Evolutionary conservation across 2,329 filamentous ascomycete species (phyloP).

Genomic region (Colletotrichum salicis): DNA sequence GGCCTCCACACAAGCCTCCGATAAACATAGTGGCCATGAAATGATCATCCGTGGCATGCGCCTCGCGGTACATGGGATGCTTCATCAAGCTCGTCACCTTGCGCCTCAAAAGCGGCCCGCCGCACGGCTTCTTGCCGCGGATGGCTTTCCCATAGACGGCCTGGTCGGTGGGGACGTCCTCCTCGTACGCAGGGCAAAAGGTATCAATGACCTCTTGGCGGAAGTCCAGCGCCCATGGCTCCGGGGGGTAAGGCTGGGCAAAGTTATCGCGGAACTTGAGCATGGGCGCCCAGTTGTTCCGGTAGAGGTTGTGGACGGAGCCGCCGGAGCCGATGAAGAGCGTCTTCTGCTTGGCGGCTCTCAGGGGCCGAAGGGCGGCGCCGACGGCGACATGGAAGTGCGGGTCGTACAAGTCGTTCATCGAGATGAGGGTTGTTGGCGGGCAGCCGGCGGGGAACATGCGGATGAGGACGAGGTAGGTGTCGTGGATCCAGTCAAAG

Average conservation of each 20-base stretch:
- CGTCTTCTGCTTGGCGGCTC: slow-evolving; percentile 52
- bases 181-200: slow-evolving; percentile 39
- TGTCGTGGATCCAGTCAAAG: slow-evolving; percentile 81
- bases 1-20: slow-evolving; percentile 63
- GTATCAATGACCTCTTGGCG: slow-evolving; percentile 63
- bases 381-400: slow-evolving; percentile 64
- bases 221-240: slow-evolving; percentile 71
- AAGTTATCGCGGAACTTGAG: slow-evolving; percentile 71
- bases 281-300: slow-evolving; percentile 74
- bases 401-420: slow-evolving; percentile 52
- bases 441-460: slow-evolving; percentile 76
- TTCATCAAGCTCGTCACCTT: slow-evolving; percentile 74
- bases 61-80: slow-evolving; percentile 72
- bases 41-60: slow-evolving; percentile 77
- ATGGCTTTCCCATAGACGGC: slow-evolving; percentile 24
- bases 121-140: slow-evolving; percentile 38
- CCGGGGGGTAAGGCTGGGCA: slow-evolving; percentile 67
- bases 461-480: slow-evolving; percentile 73
- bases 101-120: slow-evolving; percentile 64
- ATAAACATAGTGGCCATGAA: slow-evolving; percentile 75
- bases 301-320: slow-evolving; percentile 76
- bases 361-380: slow-evolving; percentile 63
- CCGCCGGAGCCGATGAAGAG: slow-evolving; percentile 70
- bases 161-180: slow-evolving; percentile 60
- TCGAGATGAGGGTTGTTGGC: slow-evolving; percentile 63